A percentile compares a stretch with the other conserved stretches of the same genome.
Evolutionary conservation across 2,329 filamentous ascomycete species (phyloP).

Genomic region (Stylonectria norvegica): DNA sequence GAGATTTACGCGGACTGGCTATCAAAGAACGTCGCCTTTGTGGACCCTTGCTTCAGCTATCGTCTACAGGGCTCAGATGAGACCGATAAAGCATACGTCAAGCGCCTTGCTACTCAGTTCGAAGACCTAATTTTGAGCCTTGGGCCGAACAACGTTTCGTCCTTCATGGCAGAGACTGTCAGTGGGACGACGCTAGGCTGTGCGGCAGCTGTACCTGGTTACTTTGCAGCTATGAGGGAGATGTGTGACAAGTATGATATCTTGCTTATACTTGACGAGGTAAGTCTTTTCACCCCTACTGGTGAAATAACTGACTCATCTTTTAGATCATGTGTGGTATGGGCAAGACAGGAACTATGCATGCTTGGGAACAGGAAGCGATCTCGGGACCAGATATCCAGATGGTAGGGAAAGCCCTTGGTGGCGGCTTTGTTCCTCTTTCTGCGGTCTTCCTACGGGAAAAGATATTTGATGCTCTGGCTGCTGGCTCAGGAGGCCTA

Average conservation of each 20-base stretch:
- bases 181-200: conserved; percentile 51
- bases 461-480: conserved; percentile 8
- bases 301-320: not conserved
- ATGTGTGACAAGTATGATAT: conserved; percentile 68
- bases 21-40: conserved; percentile 7
- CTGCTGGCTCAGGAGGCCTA: conserved; percentile 4
- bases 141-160: conserved; percentile 8
- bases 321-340: conserved; percentile 24
- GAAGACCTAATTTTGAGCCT: conserved; percentile 8
- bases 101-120: conserved; percentile 5
- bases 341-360: conserved; percentile 18
- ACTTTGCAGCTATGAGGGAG: conserved; percentile 63
- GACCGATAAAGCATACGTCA: conserved; percentile 1
- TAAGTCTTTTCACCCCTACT: not conserved
- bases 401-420: conserved; percentile 16
- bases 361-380: conserved; percentile 21
- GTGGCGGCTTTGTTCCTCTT: conserved; percentile 14
- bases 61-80: conserved; percentile 1
- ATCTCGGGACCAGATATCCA: conserved; percentile 18
- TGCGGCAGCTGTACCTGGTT: conserved; percentile 61
- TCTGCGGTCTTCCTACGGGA: conserved; percentile 10
- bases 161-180: conserved; percentile 13
- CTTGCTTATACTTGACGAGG: conserved; percentile 62
- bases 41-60: conserved; percentile 7
- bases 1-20: conserved; percentile 14